A percentile compares a stretch with the other conserved stretches of the same genome.
phyloP scores from a whole-genome alignment of 345 rosid genomes.

The Heritiera littoralis region DNA sequence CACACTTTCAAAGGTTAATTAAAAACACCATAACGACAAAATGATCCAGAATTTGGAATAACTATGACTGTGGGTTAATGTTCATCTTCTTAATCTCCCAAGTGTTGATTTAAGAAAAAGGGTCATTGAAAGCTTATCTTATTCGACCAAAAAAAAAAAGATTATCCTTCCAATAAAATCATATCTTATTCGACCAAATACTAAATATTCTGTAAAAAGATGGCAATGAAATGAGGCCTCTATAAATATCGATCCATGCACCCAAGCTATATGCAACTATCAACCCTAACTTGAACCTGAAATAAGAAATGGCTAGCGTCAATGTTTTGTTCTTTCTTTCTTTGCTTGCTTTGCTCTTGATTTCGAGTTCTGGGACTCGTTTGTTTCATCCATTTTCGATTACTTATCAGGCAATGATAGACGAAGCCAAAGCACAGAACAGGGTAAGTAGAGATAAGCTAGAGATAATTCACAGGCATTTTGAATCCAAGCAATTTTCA shows the following conservation, averaged over 20 bases:
- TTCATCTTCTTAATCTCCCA: slow-evolving; percentile 3
- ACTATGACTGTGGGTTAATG: background rate
- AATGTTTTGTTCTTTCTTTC: slow-evolving; percentile 30
- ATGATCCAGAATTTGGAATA: background rate
- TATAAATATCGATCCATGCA: slow-evolving; percentile 9
- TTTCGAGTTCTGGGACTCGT: slow-evolving; percentile 9
- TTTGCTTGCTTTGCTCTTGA: slow-evolving; percentile 31
- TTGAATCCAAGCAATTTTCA: background rate
- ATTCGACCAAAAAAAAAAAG: background rate
- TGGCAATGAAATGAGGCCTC: background rate
- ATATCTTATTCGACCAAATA: background rate
- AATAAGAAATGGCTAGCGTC: slow-evolving; percentile 26
- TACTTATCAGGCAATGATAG: no score
- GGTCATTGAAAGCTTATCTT: background rate
- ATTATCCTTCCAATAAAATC: slow-evolving; percentile 3
- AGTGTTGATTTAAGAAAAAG: background rate
- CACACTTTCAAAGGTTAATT: background rate
- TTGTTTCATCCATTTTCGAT: no score
- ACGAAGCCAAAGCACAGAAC: no score
- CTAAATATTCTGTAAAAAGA: background rate
- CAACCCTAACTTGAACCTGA: background rate
- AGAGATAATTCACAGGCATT: background rate
- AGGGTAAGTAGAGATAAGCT: no score
- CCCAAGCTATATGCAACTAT: background rate
- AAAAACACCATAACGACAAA: background rate